Conservation (phyloP, 768 basidiomycete genomes). For the Cystofilobasidium bisporidii region DNA sequence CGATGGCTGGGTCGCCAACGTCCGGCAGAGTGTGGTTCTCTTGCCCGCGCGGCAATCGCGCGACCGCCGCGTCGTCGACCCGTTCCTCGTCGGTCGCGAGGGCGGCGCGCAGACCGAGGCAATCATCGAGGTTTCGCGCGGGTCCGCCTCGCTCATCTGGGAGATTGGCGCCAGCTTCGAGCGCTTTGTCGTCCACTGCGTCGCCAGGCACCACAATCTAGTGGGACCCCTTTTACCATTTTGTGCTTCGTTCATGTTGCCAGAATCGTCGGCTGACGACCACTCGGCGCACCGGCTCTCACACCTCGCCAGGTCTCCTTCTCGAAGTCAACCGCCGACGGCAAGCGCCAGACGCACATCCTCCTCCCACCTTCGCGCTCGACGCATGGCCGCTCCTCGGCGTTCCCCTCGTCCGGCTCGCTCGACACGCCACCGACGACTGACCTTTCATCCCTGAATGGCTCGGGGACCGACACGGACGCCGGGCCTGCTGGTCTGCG, state of each 20-base stretch:
- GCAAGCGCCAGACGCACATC: constrained; percentile 20
- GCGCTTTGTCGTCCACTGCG: constrained; percentile 28
- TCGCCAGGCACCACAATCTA: constrained; percentile 21
- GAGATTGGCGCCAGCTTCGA: constrained; percentile 17
- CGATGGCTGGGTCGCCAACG: constrained; percentile 13
- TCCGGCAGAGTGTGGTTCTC: neutral
- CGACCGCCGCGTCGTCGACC: constrained; percentile 16
- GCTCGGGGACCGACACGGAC: constrained; percentile 19
- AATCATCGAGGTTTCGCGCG: constrained; percentile 21
- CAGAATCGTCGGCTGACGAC: neutral
- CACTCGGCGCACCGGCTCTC: too few species aligned
- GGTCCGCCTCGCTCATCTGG: constrained; percentile 8
- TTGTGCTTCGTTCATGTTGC: neutral
- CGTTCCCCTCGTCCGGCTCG: neutral
- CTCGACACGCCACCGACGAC: constrained; percentile 29
- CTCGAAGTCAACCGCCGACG: constrained; percentile 20
- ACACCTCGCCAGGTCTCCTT: constrained; percentile 21
- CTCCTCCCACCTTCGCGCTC: constrained; percentile 22
- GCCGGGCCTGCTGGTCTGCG: neutral
- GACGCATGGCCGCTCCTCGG: neutral
- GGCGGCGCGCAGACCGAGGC: constrained; percentile 7
- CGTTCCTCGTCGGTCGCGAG: constrained; percentile 2
- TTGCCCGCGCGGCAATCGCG: neutral
- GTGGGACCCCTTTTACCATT: neutral
- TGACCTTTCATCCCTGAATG: constrained; percentile 13